Evolutionary conservation across 495 filamentous ascomycete genomes (phyloP).

Genomic region (Penicillium parvum): DNA sequence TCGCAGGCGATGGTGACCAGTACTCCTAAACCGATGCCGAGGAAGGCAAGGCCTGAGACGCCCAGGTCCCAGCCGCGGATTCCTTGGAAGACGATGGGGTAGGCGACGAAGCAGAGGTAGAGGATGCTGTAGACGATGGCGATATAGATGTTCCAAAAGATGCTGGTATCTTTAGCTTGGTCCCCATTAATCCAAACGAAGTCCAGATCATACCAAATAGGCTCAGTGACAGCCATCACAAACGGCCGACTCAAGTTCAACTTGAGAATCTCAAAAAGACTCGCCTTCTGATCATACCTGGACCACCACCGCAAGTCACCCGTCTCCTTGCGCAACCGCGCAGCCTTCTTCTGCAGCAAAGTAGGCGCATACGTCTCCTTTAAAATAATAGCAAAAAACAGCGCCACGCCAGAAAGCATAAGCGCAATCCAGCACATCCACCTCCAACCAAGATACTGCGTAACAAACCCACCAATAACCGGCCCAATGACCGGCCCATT

Average conservation of each 20-base stretch:
- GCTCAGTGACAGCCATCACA: conserved; percentile 72
- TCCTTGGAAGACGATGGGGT: conserved; percentile 70
- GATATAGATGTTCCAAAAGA: conserved; percentile 76
- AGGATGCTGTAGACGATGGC: conserved; percentile 65
- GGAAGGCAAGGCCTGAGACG: conserved; percentile 66
- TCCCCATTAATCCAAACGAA: background rate
- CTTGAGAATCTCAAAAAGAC: conserved; percentile 53
- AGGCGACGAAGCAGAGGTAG: conserved; percentile 81
- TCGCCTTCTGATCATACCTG: conserved; percentile 64
- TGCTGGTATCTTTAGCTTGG: conserved; percentile 26
- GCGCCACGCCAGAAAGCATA: conserved; percentile 58
- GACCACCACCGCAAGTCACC: conserved; percentile 73
- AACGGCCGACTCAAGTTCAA: conserved; percentile 74
- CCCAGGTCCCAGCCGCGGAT: conserved; percentile 68
- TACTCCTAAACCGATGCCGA: conserved; percentile 72
- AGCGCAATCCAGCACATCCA: conserved; percentile 81
- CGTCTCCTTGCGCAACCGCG: conserved; percentile 63
- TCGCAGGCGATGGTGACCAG: conserved; percentile 61
- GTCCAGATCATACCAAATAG: conserved; percentile 58
- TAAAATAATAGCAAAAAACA: conserved; percentile 48
- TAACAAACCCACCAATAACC: conserved; percentile 70
- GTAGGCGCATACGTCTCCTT: conserved; percentile 77
- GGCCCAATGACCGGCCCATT: conserved; percentile 62
- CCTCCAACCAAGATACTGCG: conserved; percentile 71
- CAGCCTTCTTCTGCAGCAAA: conserved; percentile 66